These are phyloP conservation scores for Elaeagnus macrophylla DNA, from an alignment of 306 rosid genomes.

Conservation along the genomic window DNA sequence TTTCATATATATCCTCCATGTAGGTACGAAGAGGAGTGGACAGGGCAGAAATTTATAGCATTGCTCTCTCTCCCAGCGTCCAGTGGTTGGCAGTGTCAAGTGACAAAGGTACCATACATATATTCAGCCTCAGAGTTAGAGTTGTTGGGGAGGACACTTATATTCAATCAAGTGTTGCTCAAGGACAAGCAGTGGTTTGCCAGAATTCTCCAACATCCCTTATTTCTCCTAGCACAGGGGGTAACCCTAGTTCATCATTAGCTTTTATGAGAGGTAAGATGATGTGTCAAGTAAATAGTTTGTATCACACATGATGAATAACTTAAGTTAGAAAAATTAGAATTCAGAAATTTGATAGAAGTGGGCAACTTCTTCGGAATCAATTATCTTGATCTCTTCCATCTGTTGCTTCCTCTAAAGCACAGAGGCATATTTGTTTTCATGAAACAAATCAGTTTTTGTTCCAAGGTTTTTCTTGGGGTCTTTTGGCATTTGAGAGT, in stretches of 20 bases:
- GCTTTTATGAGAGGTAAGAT: constrained; percentile 85
- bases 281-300: not conserved
- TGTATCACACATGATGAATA: constrained; percentile 10
- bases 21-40: constrained; percentile 94
- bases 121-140: constrained; percentile 84
- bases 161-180: constrained; percentile 33
- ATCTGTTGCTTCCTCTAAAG: not conserved
- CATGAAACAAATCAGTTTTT: constrained; percentile 8
- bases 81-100: constrained; percentile 96
- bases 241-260: constrained; percentile 78
- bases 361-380: constrained; percentile 9
- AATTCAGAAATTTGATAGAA: no score
- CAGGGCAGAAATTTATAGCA: constrained; percentile 80
- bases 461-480: constrained; percentile 14
- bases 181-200: constrained; percentile 44
- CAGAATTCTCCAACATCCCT: constrained; percentile 77
- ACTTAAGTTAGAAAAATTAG: no score
- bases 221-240: constrained; percentile 59
- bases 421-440: not conserved
- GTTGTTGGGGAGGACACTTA: constrained; percentile 52
- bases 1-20: constrained; percentile 5
- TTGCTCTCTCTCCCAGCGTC: constrained; percentile 74
- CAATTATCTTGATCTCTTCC: constrained; percentile 7
- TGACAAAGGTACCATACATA: constrained; percentile 87
- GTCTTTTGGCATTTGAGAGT: constrained; percentile 4